Evolutionary conservation across 805 yeast genomes (phyloP).

Genomic region (Starmerella gropengiesseri): DNA sequence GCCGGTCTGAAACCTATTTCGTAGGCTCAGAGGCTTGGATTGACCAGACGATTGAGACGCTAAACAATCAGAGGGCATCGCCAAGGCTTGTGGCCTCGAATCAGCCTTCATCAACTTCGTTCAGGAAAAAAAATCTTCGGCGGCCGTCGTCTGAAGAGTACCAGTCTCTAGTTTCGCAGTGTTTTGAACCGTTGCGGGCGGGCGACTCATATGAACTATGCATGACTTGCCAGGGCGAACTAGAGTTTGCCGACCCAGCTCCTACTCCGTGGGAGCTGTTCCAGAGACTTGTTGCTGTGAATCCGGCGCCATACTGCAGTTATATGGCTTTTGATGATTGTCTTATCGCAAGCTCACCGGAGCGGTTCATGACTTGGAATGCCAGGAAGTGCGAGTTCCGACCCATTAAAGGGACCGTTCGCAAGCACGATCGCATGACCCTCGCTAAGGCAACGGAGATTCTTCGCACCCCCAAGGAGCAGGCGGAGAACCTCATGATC

Average conservation of each 20-base stretch:
- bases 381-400: conserved; percentile 56
- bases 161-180: conserved; percentile 41
- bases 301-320: conserved; percentile 91
- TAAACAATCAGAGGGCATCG: neutral
- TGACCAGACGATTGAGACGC: neutral
- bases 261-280: conserved; percentile 66
- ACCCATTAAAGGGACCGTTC: conserved; percentile 94
- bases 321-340: conserved; percentile 58
- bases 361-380: conserved; percentile 78
- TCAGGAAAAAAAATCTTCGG: neutral
- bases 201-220: conserved; percentile 96
- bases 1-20: conserved; percentile 1
- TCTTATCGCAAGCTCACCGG: conserved; percentile 85
- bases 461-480: conserved; percentile 76
- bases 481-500: conserved; percentile 94
- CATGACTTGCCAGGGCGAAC: conserved; percentile 62
- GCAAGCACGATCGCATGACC: conserved; percentile 46
- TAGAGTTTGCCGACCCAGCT: conserved; percentile 37
- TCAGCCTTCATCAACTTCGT: neutral
- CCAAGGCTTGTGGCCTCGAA: neutral
- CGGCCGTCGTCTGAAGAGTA: conserved; percentile 34
- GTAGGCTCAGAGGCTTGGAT: conserved; percentile 17
- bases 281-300: conserved; percentile 53
- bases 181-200: conserved; percentile 55
- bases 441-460: conserved; percentile 50